Percentiles rank a stretch among this genome's conserved stretches.
These are phyloP conservation scores for Lodderomyces theae DNA, from an alignment of 1,139 yeast species.

Conservation along the genomic window DNA sequence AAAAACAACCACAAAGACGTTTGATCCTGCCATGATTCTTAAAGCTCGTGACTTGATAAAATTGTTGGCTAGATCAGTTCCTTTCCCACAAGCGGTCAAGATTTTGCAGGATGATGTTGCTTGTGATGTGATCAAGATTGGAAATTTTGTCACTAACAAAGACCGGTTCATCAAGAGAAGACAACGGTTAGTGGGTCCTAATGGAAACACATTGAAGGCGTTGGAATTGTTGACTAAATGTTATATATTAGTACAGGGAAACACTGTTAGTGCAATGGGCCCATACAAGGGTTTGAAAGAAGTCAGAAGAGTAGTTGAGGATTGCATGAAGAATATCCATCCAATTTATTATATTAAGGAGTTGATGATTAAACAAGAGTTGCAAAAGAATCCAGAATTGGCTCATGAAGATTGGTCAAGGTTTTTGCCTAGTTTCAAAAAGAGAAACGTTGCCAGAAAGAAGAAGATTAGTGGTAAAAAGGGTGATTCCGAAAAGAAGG, in stretches of 20 bases:
- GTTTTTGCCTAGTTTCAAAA: conserved; percentile 94
- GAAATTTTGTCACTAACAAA: conserved; percentile 82
- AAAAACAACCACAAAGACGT: conserved; percentile 91
- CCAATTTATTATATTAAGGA: conserved; percentile 97
- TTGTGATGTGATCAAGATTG: conserved; percentile 94
- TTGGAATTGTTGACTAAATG: conserved; percentile 89
- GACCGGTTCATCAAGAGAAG: conserved; percentile 94
- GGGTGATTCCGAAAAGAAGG: conserved; percentile 63
- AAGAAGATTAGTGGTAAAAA: conserved; percentile 64
- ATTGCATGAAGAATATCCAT: conserved; percentile 93
- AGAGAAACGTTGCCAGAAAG: conserved; percentile 93
- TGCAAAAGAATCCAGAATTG: conserved; percentile 90
- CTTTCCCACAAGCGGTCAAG: conserved; percentile 93
- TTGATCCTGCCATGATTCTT: conserved; percentile 89
- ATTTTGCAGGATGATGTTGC: conserved; percentile 89
- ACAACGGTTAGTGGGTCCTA: conserved; percentile 95
- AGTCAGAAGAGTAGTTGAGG: conserved; percentile 91
- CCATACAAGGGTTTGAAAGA: conserved; percentile 91
- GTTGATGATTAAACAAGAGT: conserved; percentile 93
- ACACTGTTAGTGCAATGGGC: conserved; percentile 97
- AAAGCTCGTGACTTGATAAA: conserved; percentile 95
- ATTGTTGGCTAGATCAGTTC: conserved; percentile 92
- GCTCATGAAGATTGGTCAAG: conserved; percentile 97
- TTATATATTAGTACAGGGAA: conserved; percentile 94
- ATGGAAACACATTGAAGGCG: conserved; percentile 94